Conservation (phyloP, 495 filamentous ascomycete species). For the Bathelium albidoporum region DNA sequence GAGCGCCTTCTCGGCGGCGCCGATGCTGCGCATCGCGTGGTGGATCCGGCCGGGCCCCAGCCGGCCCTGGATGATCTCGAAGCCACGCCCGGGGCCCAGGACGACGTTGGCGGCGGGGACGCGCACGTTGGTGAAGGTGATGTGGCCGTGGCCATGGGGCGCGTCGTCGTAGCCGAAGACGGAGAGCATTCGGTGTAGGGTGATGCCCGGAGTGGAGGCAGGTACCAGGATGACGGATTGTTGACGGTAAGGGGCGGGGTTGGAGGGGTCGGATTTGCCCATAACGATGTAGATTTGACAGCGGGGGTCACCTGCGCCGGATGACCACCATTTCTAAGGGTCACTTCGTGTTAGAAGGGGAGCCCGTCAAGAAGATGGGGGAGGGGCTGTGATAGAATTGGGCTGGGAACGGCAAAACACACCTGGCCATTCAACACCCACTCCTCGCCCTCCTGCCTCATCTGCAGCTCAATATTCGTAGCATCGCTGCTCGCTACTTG, state of each 20-base stretch:
- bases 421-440: slow-evolving; percentile 34
- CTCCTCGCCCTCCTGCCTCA: slow-evolving; percentile 29
- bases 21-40: slow-evolving; percentile 36
- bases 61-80: slow-evolving; percentile 38
- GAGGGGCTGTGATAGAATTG: not conserved
- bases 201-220: slow-evolving; percentile 32
- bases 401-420: not conserved
- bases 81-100: slow-evolving; percentile 33
- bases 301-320: slow-evolving; percentile 33
- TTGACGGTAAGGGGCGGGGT: slow-evolving; percentile 30
- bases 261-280: slow-evolving; percentile 33
- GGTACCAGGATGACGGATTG: slow-evolving; percentile 36
- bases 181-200: slow-evolving; percentile 37
- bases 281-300: slow-evolving; percentile 37
- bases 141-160: slow-evolving; percentile 36
- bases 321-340: slow-evolving; percentile 38
- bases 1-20: slow-evolving; percentile 35
- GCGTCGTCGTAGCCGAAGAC: slow-evolving; percentile 38
- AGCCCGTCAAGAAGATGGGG: slow-evolving; percentile 4
- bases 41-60: slow-evolving; percentile 37
- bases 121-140: slow-evolving; percentile 35
- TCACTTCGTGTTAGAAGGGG: not conserved
- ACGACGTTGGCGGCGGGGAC: slow-evolving; percentile 32
- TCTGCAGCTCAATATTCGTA: slow-evolving; percentile 32
- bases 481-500: slow-evolving; percentile 35